Base-by-base conservation (phyloP, 306 rosid species). In the Fagus sylvatica region DNA sequence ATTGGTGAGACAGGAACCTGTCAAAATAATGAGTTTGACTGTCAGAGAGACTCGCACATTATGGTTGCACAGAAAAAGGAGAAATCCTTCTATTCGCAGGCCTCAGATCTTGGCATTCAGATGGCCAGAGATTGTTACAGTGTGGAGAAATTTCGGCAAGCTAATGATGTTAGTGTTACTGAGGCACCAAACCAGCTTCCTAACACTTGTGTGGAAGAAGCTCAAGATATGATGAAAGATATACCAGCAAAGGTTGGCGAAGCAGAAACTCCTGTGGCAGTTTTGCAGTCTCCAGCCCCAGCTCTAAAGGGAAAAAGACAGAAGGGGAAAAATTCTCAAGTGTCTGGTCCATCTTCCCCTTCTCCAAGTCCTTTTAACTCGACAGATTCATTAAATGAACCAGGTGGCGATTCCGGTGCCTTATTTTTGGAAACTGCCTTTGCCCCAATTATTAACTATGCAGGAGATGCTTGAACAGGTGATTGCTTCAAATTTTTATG, bases 391-490 rank as follows among this genome's bases (percentile, higher is more conserved):
- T 76, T 80, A 69, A 86, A 84, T 60, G 78, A 78, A 80, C 91
- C 86, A 69, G 85, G 81, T 76, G 86, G 78, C 48, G 66, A 49
- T 81, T 75, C 87, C 74, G 89, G 82, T 76, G 69, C 74, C 62
- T 71, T 86, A 41, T 76, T 84, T 67, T 73, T 37, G 69, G 94
- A 86, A 67, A 78, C 84, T 84, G 77, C 82, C 82, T 71, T 74
- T 86, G 37, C 88, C 90, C 51, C 95, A 84, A 70, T 81, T 88
- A 80, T 79, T 83, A 12, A 41, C 88, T 67, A 79, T 88, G 85
- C 90, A 86, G 69, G 87, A 81, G 76, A 86, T 72, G 88, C 55
- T 90, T 79, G 86, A 85, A 80, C 95, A 88, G 95, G 95, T 90
- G 34, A 83, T 70, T 78, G 43, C 67, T 80, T 76, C 66, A 66